Base-by-base conservation (phyloP, 768 basidiomycete genomes). In the Auriculariales sp. region DNA sequence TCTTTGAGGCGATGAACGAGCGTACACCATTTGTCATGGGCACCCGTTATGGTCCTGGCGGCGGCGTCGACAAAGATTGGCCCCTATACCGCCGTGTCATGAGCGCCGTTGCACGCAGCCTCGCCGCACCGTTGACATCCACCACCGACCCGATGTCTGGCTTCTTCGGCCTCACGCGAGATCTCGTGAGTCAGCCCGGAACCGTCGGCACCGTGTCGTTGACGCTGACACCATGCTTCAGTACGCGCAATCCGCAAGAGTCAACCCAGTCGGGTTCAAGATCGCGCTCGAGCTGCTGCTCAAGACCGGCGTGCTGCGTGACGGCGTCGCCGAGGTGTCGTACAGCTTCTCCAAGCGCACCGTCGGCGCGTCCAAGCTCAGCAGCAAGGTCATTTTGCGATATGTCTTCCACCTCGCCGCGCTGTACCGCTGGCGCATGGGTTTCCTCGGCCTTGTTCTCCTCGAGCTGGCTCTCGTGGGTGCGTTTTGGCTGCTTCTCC, bases 371-470 rank as follows among this genome's bases (percentile, higher is more conserved):
- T 22, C 19, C 15, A 44, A 44, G 39, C 39, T 44, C 19, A 24
- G 22, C 14, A 24, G 19, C 19, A 44, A 44, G 39, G 39, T 44
- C 39, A 44, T 44, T 25, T 12, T 44, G 4, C 39, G 39, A 7
- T 44, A 44, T 10, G 39, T 44, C 22, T 12, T 25, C 14, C 39
- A 44, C 22, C 39, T 44, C 19, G 39, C 39, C 39, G 39, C 39
- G 39, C 39, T 44, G 19, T 44, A 44, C 22, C 39, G 39, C 17
- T 44, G 39, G 39, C 39, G 39, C 39, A 44, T 44, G 39, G 39
- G 39, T 25, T 19, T 44, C 12, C 27, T 44, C 22, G 39, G 39
- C 24, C 22, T 44, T 7, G 10, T 44, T 11, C 22, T 44, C 19
- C 27, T 44, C 39, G 39, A 44, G 39, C 22, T 15, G n/a, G 15